Percentiles rank a stretch among this genome's conserved stretches.
Conservation (phyloP, 805 yeast species). For the Candida namnaoensis region DNA sequence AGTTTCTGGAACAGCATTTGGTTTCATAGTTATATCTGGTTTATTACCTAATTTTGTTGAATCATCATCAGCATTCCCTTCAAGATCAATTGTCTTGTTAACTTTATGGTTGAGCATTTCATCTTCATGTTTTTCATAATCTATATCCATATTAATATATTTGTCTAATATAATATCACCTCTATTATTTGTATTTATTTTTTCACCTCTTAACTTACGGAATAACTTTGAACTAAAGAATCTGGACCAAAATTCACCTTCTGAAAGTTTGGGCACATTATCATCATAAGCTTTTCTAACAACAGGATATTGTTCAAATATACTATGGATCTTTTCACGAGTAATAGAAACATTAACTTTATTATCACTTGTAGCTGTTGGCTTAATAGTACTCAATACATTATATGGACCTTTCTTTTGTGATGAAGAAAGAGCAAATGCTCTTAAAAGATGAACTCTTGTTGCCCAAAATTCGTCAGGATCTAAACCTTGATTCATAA, state of each 20-base stretch:
- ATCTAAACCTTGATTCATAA: conserved; percentile 65
- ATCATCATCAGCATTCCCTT: conserved; percentile 77
- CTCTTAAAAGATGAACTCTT: conserved; percentile 68
- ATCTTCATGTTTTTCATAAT: conserved; percentile 37
- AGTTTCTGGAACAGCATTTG: conserved; percentile 53
- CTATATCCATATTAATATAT: conserved; percentile 66
- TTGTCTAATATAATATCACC: conserved; percentile 83
- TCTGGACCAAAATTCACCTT: conserved; percentile 94
- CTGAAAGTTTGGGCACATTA: conserved; percentile 80
- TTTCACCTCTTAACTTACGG: conserved; percentile 84
- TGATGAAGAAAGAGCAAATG: conserved; percentile 75
- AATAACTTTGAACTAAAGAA: conserved; percentile 88
- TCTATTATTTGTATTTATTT: conserved; percentile 62
- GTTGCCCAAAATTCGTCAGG: conserved; percentile 86
- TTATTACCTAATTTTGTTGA: conserved; percentile 66
- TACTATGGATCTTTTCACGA: conserved; percentile 80
- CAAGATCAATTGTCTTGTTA: conserved; percentile 66
- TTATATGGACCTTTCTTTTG: conserved; percentile 92
- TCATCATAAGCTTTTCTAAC: conserved; percentile 86
- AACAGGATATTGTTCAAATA: conserved; percentile 88
- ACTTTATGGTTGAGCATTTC: conserved; percentile 36
- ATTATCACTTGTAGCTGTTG: conserved; percentile 88
- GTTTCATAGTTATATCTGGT: conserved; percentile 85
- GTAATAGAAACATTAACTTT: conserved; percentile 91
- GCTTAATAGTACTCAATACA: conserved; percentile 87